These are phyloP conservation scores for Nicotiana benthamiana DNA, from an alignment of 257 asterid species.

Conservation along the genomic window DNA sequence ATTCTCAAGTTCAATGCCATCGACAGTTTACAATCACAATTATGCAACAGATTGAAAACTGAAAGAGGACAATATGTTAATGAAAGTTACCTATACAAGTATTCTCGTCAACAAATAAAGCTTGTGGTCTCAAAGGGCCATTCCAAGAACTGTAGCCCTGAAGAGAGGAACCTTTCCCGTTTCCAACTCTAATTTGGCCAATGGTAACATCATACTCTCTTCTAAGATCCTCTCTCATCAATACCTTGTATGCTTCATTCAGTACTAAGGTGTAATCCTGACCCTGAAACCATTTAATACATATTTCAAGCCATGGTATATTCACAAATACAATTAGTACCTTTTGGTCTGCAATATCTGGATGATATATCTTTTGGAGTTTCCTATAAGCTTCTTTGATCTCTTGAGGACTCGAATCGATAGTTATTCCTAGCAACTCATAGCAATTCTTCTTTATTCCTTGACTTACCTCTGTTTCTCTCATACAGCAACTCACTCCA, in stretches of 20 bases:
- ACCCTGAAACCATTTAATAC: no score
- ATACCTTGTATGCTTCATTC: slow-evolving; percentile 46
- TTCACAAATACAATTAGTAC: slow-evolving; percentile 4
- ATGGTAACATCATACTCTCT: slow-evolving; percentile 31
- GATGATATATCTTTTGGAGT: slow-evolving; percentile 53
- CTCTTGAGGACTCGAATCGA: slow-evolving; percentile 37
- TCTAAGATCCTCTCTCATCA: slow-evolving; percentile 34
- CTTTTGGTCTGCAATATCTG: slow-evolving; percentile 57
- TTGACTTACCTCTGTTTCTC: not conserved
- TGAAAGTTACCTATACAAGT: slow-evolving; percentile 35
- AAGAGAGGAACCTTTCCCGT: slow-evolving; percentile 6
- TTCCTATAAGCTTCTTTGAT: slow-evolving; percentile 49
- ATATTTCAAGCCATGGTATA: no score
- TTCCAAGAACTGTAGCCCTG: slow-evolving; percentile 33
- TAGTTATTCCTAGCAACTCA: slow-evolving; percentile 42
- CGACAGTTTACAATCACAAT: not conserved
- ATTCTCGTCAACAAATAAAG: slow-evolving; percentile 53
- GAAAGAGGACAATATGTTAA: no score
- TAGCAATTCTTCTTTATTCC: slow-evolving; percentile 32
- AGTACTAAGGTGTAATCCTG: slow-evolving; percentile 11
- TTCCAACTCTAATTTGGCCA: not conserved
- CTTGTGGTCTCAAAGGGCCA: slow-evolving; percentile 40
- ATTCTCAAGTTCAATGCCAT: no score
- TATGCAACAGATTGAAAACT: no score
- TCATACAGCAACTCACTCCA: slow-evolving; percentile 21